Percentiles rank a stretch among this genome's conserved stretches.
These are phyloP conservation scores for Peterozyma xylosa DNA, from an alignment of 805 yeast species.

Conservation along the genomic window DNA sequence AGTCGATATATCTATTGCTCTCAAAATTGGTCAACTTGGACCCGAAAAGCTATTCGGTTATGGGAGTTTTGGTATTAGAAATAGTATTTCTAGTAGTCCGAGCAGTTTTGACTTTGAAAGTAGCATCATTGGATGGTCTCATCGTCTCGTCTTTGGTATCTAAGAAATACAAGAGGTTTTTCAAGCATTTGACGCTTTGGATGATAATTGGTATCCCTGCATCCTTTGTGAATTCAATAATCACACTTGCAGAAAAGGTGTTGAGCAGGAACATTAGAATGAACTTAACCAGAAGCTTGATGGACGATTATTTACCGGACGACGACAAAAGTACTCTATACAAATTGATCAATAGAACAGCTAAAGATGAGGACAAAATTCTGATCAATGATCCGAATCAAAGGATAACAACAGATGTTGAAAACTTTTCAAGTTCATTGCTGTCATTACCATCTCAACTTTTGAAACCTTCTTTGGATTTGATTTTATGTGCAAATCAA, in stretches of 20 bases:
- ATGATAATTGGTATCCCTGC: constrained; percentile 84
- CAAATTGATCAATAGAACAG: constrained; percentile 51
- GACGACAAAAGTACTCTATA: constrained; percentile 65
- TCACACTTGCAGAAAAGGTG: constrained; percentile 52
- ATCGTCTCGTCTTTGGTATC: constrained; percentile 76
- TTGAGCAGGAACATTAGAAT: constrained; percentile 53
- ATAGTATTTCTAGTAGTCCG: constrained; percentile 53
- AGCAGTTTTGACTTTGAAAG: constrained; percentile 69
- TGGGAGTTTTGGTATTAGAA: constrained; percentile 17
- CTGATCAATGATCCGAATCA: constrained; percentile 71
- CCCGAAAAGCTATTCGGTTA: constrained; percentile 1
- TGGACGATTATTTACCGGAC: constrained; percentile 68
- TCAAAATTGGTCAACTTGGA: neutral
- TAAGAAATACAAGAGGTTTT: constrained; percentile 57
- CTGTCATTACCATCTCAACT: constrained; percentile 76
- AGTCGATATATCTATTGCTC: neutral
- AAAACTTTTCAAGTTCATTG: constrained; percentile 62
- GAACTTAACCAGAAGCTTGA: constrained; percentile 55
- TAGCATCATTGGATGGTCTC: constrained; percentile 81
- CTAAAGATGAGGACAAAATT: neutral
- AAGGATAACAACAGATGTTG: constrained; percentile 73
- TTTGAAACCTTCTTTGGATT: constrained; percentile 75
- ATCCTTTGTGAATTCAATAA: constrained; percentile 64
- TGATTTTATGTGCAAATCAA: constrained; percentile 73
- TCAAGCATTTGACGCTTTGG: constrained; percentile 65